Conservation (phyloP, 208 protist species). For the Giardia duodenalis region DNA sequence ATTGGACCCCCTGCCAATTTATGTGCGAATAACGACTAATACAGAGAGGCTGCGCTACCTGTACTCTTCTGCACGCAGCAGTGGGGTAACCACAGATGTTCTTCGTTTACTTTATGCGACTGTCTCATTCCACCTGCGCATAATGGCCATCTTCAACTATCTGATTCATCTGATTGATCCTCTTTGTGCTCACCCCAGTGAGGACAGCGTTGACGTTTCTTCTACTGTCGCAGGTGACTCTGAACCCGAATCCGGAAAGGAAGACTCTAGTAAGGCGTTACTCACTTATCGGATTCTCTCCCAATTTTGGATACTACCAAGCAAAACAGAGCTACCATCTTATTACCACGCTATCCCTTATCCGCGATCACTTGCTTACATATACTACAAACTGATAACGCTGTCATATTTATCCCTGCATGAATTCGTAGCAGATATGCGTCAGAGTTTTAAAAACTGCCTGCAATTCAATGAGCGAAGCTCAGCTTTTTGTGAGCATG, state of each 20-base stretch:
- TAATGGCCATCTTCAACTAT: background rate
- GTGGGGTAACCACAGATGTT: background rate
- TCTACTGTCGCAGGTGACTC: background rate
- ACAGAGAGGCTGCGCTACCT: too few relatives aligned
- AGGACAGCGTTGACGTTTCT: background rate
- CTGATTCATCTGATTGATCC: background rate
- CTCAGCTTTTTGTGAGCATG: background rate
- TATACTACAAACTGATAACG: background rate
- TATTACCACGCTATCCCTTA: background rate
- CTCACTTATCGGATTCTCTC: background rate
- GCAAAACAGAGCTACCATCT: background rate
- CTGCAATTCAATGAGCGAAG: background rate
- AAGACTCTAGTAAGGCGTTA: too few relatives aligned
- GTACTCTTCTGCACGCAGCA: too few relatives aligned
- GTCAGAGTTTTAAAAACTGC: background rate
- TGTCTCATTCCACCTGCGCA: background rate
- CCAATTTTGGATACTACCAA: constrained; percentile 2
- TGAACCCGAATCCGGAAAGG: too few relatives aligned
- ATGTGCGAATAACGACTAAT: too few relatives aligned
- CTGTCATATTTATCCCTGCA: background rate
- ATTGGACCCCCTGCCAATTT: too few relatives aligned
- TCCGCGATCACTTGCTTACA: background rate
- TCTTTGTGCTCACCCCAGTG: background rate
- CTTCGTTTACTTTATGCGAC: background rate
- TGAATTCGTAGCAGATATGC: constrained; percentile 2